Conservation (phyloP, 2,329 filamentous ascomycete species). For the Sodiomyces alkalinus region DNA sequence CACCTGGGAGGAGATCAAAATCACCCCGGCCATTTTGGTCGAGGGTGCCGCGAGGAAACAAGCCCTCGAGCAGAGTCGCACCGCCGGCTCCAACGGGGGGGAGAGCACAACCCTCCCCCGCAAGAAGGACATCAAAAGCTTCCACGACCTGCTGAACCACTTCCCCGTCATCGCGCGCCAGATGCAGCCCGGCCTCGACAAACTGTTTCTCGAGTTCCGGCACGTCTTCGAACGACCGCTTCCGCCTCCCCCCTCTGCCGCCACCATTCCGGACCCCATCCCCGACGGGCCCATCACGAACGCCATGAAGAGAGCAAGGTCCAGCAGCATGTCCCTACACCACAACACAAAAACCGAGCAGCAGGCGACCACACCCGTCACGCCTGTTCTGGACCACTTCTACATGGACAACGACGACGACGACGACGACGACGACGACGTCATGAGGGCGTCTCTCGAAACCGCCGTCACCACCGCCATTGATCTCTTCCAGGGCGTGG, state of each 20-base stretch:
- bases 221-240: slow-evolving; percentile 73
- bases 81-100: slow-evolving; percentile 20
- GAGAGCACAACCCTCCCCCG: slow-evolving; percentile 35
- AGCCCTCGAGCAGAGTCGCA: slow-evolving; percentile 20
- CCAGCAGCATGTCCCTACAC: slow-evolving; percentile 32
- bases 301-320: slow-evolving; percentile 39
- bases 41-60: slow-evolving; percentile 24
- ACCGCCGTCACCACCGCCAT: slow-evolving; percentile 87
- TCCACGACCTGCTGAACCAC: slow-evolving; percentile 75
- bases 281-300: slow-evolving; percentile 40
- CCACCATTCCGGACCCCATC: slow-evolving; percentile 40
- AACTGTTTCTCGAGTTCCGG: slow-evolving; percentile 78
- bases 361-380: slow-evolving; percentile 13
- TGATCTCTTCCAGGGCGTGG: slow-evolving; percentile 87
- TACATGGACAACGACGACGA: slow-evolving; percentile 85
- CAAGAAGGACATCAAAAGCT: slow-evolving; percentile 86
- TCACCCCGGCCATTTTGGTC: slow-evolving; percentile 48
- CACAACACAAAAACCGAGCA: slow-evolving; percentile 13
- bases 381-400: slow-evolving; percentile 44
- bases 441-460: slow-evolving; percentile 78
- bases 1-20: slow-evolving; percentile 60
- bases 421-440: slow-evolving; percentile 80
- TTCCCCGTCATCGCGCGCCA: slow-evolving; percentile 94
- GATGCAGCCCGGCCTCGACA: slow-evolving; percentile 85
- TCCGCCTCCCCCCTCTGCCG: slow-evolving; percentile 54